These are phyloP conservation scores for Pyronema domesticum DNA, from an alignment of 495 filamentous ascomycete genomes.

Conservation along the genomic window DNA sequence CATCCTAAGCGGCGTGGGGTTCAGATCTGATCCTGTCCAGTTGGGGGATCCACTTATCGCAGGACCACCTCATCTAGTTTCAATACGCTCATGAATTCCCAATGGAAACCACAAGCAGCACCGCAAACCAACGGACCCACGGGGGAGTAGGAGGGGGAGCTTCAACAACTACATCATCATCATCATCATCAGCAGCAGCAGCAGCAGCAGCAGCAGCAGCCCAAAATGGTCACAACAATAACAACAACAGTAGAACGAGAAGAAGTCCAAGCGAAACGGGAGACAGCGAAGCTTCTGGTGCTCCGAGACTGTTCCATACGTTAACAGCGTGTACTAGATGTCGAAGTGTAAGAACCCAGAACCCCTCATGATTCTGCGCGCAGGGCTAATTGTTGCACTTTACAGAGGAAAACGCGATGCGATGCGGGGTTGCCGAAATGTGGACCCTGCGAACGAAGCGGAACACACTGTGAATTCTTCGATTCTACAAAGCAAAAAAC, in stretches of 20 bases:
- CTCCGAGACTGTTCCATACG: slow-evolving; percentile 56
- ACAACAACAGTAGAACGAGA: background rate
- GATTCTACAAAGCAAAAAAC: slow-evolving; percentile 63
- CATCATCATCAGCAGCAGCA: background rate
- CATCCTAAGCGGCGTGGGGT: no score
- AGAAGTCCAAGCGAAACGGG: slow-evolving; percentile 1
- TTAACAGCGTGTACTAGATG: slow-evolving; percentile 76
- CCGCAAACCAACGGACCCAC: slow-evolving; percentile 14
- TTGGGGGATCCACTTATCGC: no score
- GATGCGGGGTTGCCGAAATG: slow-evolving; percentile 81
- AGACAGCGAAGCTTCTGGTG: slow-evolving; percentile 20
- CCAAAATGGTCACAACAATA: background rate
- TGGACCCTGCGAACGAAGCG: slow-evolving; percentile 78
- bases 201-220: slow-evolving; percentile 2
- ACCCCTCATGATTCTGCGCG: background rate
- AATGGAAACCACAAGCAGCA: slow-evolving; percentile 25
- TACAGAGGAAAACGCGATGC: slow-evolving; percentile 80
- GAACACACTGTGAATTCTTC: slow-evolving; percentile 79
- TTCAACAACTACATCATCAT: background rate
- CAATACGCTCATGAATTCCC: slow-evolving; percentile 21
- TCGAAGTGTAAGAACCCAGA: slow-evolving; percentile 45
- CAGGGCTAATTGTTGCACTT: background rate
- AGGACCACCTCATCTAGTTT: no score
- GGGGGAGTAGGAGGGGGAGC: slow-evolving; percentile 6
- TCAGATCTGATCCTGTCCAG: no score